A percentile compares a stretch with the other conserved stretches of the same genome.
Evolutionary conservation across 1,139 yeast genomes (phyloP).

Genomic region (Yarrowia galli): DNA sequence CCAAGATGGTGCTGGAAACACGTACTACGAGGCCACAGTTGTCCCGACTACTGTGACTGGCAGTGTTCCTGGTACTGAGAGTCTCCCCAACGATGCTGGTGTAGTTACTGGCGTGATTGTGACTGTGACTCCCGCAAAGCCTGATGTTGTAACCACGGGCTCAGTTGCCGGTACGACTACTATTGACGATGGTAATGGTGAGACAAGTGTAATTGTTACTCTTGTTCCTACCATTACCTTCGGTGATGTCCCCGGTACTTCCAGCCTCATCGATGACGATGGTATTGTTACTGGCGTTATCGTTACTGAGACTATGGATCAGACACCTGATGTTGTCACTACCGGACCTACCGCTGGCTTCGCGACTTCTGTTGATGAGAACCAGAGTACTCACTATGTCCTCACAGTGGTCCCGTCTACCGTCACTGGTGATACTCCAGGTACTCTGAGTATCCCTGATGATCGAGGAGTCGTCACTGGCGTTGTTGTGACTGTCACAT

Average conservation of each 20-base stretch:
- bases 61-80: not conserved
- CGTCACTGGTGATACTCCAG: not conserved
- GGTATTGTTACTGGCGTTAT: not conserved
- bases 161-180: not conserved
- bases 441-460: not conserved
- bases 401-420: not conserved
- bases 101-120: not conserved
- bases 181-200: not conserved
- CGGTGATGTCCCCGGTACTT: not conserved
- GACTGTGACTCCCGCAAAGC: not conserved
- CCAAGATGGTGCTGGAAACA: not conserved
- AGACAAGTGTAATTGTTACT: not conserved
- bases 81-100: not conserved
- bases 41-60: not conserved
- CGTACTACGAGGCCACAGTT: not conserved
- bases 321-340: not conserved
- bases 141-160: not conserved
- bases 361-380: not conserved
- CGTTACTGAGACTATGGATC: not conserved
- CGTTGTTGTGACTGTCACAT: not conserved
- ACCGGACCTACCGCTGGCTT: not conserved
- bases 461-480: not conserved
- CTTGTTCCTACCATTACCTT: not conserved
- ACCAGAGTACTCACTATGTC: not conserved
- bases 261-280: not conserved